A percentile compares a stretch with the other conserved stretches of the same genome.
Conservation (phyloP, 2,329 filamentous ascomycete species). For the Thielaviopsis euricoi region DNA sequence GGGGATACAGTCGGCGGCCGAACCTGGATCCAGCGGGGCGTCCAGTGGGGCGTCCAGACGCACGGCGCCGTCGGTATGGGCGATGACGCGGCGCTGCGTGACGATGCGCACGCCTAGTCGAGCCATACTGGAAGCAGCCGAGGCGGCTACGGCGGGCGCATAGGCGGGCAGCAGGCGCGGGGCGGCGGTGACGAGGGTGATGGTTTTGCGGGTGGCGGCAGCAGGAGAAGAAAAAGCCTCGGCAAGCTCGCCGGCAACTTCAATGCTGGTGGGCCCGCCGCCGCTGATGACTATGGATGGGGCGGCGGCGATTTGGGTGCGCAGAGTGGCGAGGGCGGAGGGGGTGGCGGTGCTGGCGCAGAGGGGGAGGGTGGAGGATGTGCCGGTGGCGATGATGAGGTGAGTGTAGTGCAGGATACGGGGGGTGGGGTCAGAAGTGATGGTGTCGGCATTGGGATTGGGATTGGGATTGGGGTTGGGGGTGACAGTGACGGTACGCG, state of each 20-base stretch:
- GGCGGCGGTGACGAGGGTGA: conserved; percentile 15
- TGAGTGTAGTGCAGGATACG: conserved; percentile 28
- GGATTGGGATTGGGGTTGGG: no score
- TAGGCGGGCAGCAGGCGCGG: conserved; percentile 12
- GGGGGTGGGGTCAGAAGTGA: conserved; percentile 17
- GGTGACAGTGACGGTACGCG: conserved; percentile 27
- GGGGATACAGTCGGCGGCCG: conserved; percentile 17
- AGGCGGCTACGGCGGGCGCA: conserved; percentile 21
- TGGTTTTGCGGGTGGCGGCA: conserved; percentile 15
- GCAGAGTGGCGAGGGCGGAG: conserved; percentile 21
- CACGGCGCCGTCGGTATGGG: conserved; percentile 19
- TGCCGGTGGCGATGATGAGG: conserved; percentile 32
- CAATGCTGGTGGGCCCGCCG: conserved; percentile 23
- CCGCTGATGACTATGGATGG: conserved; percentile 23
- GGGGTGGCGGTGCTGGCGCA: conserved; percentile 27
- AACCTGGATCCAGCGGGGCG: no score
- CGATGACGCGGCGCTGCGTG: conserved; percentile 22
- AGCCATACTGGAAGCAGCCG: conserved; percentile 23
- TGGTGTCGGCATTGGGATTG: no score
- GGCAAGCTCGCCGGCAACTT: conserved; percentile 22
- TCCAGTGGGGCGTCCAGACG: no score
- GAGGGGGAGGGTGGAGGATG: conserved; percentile 15
- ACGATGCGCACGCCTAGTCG: conserved; percentile 28
- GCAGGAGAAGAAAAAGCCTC: conserved; percentile 16
- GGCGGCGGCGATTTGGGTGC: conserved; percentile 21